Base-by-base conservation (phyloP, 495 filamentous ascomycete species). In the Aspergillus heteromorphus region DNA sequence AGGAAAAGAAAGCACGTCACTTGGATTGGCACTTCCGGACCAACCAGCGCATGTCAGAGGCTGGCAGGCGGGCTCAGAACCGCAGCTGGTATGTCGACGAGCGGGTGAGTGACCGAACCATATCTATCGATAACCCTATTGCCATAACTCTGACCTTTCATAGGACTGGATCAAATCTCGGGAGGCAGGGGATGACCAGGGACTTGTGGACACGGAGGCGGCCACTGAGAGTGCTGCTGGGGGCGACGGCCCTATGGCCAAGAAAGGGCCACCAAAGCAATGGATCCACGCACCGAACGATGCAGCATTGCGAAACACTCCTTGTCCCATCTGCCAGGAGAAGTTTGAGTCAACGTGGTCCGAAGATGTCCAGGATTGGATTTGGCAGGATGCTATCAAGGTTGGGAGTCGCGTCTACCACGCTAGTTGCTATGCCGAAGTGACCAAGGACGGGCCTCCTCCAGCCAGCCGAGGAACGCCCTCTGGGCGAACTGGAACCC, bases 21-120 rank as follows among this genome's bases (percentile, higher is more conserved):
- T 79, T 97, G 68, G 93, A 98, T 67, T 97, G 92, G 93, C 93
- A 98, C 68, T 98, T 98, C 74, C 82, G 85, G 25, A 92, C 92
- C 2, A 92, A 96, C 65, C 88, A 89, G 66, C 87, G 92, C 20
- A 86, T 93, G 74, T 82, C 83, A 6, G 92, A 97, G 38, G 83
- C 83, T 36, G 82, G 87, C 57, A 88, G 84, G 65, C 81, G 89
- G 40, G 91, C 88, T 9, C 88, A 95, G 59, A 89, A 89, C 62
- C 83, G 93, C 29, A 91, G 87, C 67, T 97, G 89, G 89, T 96
- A 93, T 66, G 86, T 96, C 45, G 89, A 91, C 64, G 90, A 96
- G 74, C 73, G 87, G 79, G 89, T 92, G 77, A 70, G 87, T 79
- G 21, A 47, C 1, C 49, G 14, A 27, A 7, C 19, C 27, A 36